Conservation (phyloP, 768 basidiomycete genomes). For the Leccinum ochraceum region DNA sequence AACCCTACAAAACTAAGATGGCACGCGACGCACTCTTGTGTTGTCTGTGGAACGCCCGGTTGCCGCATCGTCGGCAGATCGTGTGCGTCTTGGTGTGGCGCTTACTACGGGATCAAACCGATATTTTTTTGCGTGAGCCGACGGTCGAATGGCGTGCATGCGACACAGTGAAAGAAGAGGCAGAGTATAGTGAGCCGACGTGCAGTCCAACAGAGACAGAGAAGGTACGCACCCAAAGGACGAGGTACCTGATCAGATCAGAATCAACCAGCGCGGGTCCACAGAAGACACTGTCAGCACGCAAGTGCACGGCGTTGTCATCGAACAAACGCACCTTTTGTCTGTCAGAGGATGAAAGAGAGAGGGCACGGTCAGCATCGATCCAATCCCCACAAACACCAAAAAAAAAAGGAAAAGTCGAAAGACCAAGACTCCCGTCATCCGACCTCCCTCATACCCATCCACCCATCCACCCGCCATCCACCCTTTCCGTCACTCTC, state of each 20-base stretch:
- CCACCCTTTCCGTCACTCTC: conserved; percentile 22
- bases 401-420: background rate
- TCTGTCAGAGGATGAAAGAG: conserved; percentile 45
- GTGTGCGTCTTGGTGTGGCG: conserved; percentile 97
- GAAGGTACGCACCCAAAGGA: conserved; percentile 81
- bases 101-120: conserved; percentile 57
- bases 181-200: background rate
- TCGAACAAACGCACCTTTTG: conserved; percentile 70
- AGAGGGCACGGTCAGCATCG: conserved; percentile 23
- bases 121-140: background rate
- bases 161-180: background rate
- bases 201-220: background rate
- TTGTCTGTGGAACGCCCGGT: conserved; percentile 96
- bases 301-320: background rate
- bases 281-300: background rate
- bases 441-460: conserved; percentile 28
- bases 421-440: conserved; percentile 28
- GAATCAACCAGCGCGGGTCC: background rate
- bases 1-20: background rate
- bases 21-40: conserved; percentile 79
- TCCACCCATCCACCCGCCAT: conserved; percentile 19
- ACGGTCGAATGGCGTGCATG: background rate
- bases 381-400: background rate
- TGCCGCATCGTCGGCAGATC: conserved; percentile 95
- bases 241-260: conserved; percentile 75